phyloP scores from a whole-genome alignment of 164 flowering plant species.

The Akebia trifoliata region DNA sequence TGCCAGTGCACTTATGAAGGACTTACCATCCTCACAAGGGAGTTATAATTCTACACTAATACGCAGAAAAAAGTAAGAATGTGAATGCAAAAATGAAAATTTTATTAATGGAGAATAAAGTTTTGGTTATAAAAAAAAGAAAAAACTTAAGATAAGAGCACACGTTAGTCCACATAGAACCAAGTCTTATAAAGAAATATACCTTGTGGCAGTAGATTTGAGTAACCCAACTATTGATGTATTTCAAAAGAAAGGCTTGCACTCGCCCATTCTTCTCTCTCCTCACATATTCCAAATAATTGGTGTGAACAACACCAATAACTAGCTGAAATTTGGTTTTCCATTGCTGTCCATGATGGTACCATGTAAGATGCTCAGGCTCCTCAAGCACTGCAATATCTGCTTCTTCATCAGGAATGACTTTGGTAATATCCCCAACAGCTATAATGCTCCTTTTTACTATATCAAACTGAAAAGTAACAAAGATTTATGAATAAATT shows the following conservation, averaged over 20 bases:
- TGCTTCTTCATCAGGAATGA: slow-evolving; percentile 78
- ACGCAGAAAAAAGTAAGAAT: too few relatives aligned
- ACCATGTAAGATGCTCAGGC: slow-evolving; percentile 99
- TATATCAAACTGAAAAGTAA: slow-evolving; percentile 52
- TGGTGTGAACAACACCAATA: slow-evolving; percentile 83
- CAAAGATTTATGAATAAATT: slow-evolving; percentile 6
- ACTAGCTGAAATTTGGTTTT: slow-evolving; percentile 77
- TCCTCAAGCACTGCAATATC: slow-evolving; percentile 97
- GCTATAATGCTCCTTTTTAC: slow-evolving; percentile 89
- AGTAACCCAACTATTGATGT: slow-evolving; percentile 78
- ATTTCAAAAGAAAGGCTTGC: slow-evolving; percentile 60
- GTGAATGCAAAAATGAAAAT: too few relatives aligned
- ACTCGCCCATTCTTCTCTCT: slow-evolving; percentile 73
- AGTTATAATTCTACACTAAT: too few relatives aligned
- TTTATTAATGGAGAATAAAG: too few relatives aligned
- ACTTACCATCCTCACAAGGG: too few relatives aligned
- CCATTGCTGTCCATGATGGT: slow-evolving; percentile 96
- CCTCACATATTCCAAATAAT: slow-evolving; percentile 85
- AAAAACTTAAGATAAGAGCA: not conserved
- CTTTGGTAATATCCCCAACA: slow-evolving; percentile 79
- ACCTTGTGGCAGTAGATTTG: slow-evolving; percentile 92
- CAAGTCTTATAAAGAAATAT: slow-evolving; percentile 9
- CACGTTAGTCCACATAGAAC: not conserved
- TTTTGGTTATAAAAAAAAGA: too few relatives aligned
- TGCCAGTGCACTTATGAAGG: too few relatives aligned